Evolutionary conservation across 1,284 basidiomycete genomes (phyloP), one percentile per base, ranked within the genome.

Genomic region (Trametes versicolor): DNA sequence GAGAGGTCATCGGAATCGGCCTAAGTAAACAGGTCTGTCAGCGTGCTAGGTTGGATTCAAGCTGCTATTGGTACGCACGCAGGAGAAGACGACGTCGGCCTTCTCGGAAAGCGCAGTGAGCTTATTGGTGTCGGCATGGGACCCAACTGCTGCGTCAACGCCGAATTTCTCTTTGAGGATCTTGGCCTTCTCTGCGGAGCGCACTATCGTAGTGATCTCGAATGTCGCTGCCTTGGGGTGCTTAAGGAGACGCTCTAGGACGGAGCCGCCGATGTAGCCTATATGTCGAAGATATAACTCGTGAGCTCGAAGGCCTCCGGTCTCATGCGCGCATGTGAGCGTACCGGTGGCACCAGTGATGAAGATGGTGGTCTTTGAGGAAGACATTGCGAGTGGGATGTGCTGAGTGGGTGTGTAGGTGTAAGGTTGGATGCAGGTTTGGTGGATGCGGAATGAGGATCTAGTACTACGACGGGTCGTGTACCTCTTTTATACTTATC

Each of bases 1-100:
- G 49, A 8, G 12, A 65, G 39, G 58, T 80, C 75, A 56, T 81
- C 81, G 21, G 72, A 73, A 62, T 81, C 77, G 0, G 80, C 80
- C 81, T 49, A 7, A 27, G 27, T 13, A 17, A 7, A 49, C 7
- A 45, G 25, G 17, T 81, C n/a, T 19, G n/a, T 23, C 15, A 9
- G 13, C 13, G 17, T 15, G 23, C 7, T n/a, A 8, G 17, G 13
- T 19, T 13, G 34, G 32, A 19, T 13, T 23, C 71, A 3, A 76
- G 65, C 0, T 47, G 29, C 17, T 21, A n/a, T 12, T 32, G 45
- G 9, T 10, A n/a, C 65, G 12, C 57, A 73, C 71, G n/a, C 47
- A 53, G 13, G 65, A 57, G 56, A 75, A 63, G 6, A 74, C 66
- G 23, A 74, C 60, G 56, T 74, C 66, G 4, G 71, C 62, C 10